Evolutionary conservation across 352 stramenopile genomes (phyloP).

Genomic region (Pythium inflatum): DNA sequence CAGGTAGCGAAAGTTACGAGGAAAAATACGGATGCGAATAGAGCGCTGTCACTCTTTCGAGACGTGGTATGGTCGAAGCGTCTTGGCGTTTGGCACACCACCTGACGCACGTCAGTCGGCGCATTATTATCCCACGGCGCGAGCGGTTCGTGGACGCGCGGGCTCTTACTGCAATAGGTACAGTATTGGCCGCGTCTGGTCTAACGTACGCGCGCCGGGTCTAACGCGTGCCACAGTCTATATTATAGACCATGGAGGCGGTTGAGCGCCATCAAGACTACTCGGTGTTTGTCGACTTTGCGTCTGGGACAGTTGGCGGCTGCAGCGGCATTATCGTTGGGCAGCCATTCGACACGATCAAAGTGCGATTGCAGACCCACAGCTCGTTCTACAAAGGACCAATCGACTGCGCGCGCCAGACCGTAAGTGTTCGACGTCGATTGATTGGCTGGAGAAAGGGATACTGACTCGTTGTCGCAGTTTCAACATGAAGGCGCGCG

Average conservation of each 20-base stretch:
- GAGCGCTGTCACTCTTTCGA: slow-evolving; percentile 16
- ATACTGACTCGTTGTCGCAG: too few relatives aligned
- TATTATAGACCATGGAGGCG: slow-evolving; percentile 20
- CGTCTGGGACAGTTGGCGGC: slow-evolving; percentile 53
- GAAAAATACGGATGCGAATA: too few relatives aligned
- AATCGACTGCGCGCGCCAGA: slow-evolving; percentile 51
- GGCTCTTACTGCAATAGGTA: too few relatives aligned
- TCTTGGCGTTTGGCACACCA: slow-evolving; percentile 18
- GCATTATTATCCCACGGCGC: slow-evolving; percentile 7
- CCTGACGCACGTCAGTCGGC: slow-evolving; percentile 15
- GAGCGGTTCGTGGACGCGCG: neutral
- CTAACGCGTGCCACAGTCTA: neutral
- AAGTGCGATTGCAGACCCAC: slow-evolving; percentile 67
- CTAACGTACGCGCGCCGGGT: too few relatives aligned
- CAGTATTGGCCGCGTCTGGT: too few relatives aligned
- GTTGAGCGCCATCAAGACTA: slow-evolving; percentile 43
- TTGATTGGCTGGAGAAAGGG: too few relatives aligned
- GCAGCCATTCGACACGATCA: slow-evolving; percentile 69
- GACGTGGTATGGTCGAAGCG: too few relatives aligned
- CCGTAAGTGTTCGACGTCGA: slow-evolving; percentile 32
- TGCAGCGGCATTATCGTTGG: slow-evolving; percentile 62
- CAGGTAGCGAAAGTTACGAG: too few relatives aligned
- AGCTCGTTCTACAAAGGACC: slow-evolving; percentile 58
- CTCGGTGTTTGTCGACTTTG: slow-evolving; percentile 58
- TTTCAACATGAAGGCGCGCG: slow-evolving; percentile 70